These are phyloP conservation scores for Cladosporium sp. DNA, from an alignment of 2,329 filamentous ascomycete genomes.

Conservation along the genomic window DNA sequence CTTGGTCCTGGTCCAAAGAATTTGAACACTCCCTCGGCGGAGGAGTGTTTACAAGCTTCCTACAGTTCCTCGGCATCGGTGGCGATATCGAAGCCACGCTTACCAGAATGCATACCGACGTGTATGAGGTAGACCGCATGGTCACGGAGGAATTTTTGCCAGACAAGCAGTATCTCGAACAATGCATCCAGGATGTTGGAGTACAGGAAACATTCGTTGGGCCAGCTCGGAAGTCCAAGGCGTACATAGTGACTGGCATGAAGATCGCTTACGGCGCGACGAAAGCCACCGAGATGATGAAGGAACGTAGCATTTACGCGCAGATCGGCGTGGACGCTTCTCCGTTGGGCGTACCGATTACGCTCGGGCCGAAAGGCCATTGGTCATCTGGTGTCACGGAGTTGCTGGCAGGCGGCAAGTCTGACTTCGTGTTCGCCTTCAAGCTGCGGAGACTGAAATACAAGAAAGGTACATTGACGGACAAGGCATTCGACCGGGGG, in stretches of 20 bases:
- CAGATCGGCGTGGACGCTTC: neutral
- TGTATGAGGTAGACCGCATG: neutral
- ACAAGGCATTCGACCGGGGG: neutral
- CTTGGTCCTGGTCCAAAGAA: neutral
- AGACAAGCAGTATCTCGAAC: neutral
- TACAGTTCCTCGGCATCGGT: neutral
- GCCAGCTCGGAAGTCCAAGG: neutral
- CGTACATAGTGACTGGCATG: neutral
- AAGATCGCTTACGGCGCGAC: neutral
- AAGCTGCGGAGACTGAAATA: neutral
- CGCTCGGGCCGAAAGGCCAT: neutral
- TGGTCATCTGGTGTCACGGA: neutral
- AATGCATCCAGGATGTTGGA: neutral
- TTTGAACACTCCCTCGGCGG: neutral
- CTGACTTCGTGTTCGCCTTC: slow-evolving; percentile 2
- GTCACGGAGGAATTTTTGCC: neutral
- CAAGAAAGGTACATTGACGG: neutral
- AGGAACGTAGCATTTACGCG: neutral
- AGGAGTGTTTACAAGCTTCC: neutral
- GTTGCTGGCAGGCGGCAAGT: neutral
- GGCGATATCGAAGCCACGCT: neutral
- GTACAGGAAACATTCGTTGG: neutral
- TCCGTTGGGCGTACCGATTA: neutral
- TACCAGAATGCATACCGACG: neutral
- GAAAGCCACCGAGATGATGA: neutral